Percentiles rank a stretch among this genome's conserved stretches.
phyloP scores from a whole-genome alignment of 2,329 filamentous ascomycete species.

The Penicillium fuscoglaucum region DNA sequence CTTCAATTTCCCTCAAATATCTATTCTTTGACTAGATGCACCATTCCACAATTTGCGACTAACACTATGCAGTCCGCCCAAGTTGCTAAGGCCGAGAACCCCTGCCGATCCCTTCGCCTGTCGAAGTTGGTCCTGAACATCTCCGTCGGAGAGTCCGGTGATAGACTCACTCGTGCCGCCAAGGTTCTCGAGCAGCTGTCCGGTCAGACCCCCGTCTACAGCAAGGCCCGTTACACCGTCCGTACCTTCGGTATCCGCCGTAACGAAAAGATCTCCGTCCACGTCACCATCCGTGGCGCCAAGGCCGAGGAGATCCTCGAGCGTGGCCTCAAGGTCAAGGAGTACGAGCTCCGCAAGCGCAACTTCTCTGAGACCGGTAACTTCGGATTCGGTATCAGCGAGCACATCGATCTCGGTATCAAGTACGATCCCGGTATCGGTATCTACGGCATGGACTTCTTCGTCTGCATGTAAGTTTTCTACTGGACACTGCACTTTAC shows the following conservation, averaged over 20 bases:
- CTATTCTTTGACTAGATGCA: constrained; percentile 12
- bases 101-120: constrained; percentile 99
- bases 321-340: constrained; percentile 99
- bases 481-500: too few species aligned
- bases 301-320: constrained; percentile 99
- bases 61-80: constrained; percentile 61
- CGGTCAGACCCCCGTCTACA: constrained; percentile 99
- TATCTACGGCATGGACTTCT: constrained; percentile 99
- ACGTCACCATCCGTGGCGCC: constrained; percentile 98
- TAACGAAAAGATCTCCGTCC: constrained; percentile 99
- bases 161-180: constrained; percentile 98
- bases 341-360: constrained; percentile 98
- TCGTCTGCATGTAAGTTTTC: constrained; percentile 88
- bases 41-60: constrained; percentile 15
- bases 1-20: constrained; percentile 10
- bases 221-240: constrained; percentile 99
- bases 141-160: constrained; percentile 99
- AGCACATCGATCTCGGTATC: constrained; percentile 99
- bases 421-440: constrained; percentile 98
- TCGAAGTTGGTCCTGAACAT: constrained; percentile 99
- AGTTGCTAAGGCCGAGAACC: constrained; percentile 80
- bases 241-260: constrained; percentile 99
- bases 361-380: constrained; percentile 99
- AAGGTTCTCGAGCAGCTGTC: constrained; percentile 99
- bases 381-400: constrained; percentile 99